Evolutionary conservation across 1,284 basidiomycete genomes (phyloP).

Genomic region (Sanguinoderma infundibulare): DNA sequence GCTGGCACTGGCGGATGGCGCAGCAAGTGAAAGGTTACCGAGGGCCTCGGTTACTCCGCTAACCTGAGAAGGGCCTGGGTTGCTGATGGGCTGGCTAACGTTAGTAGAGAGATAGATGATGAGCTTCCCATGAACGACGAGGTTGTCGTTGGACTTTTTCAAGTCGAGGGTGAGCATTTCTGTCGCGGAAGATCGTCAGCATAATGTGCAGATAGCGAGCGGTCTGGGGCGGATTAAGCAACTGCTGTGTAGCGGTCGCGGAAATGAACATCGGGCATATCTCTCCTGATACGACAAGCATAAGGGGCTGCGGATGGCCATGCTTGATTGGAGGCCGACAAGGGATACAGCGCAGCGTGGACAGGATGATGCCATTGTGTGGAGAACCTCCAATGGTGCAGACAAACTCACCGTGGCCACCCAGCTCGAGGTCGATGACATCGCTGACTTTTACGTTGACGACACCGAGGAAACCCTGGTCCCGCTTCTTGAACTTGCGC

Average conservation of each 20-base stretch:
- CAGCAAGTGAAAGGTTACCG: constrained; percentile 34
- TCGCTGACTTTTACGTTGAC: constrained; percentile 87
- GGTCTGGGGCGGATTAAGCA: not conserved
- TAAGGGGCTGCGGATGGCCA: not conserved
- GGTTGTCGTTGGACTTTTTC: constrained; percentile 86
- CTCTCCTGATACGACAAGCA: not conserved
- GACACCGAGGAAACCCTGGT: constrained; percentile 93
- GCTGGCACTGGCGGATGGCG: constrained; percentile 36
- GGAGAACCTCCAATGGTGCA: not conserved
- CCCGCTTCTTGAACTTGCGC: constrained; percentile 95
- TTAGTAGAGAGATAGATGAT: constrained; percentile 81
- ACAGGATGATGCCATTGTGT: not conserved
- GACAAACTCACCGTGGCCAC: constrained; percentile 67
- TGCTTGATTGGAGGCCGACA: not conserved
- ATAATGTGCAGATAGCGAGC: not conserved
- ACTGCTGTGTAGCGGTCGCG: not conserved
- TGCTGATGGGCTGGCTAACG: constrained; percentile 55
- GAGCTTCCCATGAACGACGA: constrained; percentile 86
- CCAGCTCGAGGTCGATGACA: constrained; percentile 81
- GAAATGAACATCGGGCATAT: not conserved
- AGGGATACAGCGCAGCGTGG: not conserved
- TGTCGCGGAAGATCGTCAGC: constrained; percentile 32
- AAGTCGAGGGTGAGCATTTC: constrained; percentile 84
- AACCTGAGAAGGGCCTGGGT: constrained; percentile 46
- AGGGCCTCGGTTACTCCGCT: constrained; percentile 39